Evolutionary conservation across 164 flowering plant genomes (phyloP), one percentile per base, ranked within the genome.

Genomic region (Kalanchoe fedtschenkoi): DNA sequence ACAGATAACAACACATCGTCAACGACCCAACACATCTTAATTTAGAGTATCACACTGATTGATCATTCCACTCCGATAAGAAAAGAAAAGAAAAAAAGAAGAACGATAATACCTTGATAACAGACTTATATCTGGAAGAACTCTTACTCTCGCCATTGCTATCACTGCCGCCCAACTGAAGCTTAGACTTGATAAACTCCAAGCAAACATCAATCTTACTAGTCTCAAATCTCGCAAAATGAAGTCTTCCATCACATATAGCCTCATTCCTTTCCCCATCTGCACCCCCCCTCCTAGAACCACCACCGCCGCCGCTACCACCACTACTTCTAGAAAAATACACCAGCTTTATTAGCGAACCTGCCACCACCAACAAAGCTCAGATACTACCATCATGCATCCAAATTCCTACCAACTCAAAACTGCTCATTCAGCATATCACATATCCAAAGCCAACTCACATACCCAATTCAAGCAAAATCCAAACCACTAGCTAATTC

Each of bases 181-280:
- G 66, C 56, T 75, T 75, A 32, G 77, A 68, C 6, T 51, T 61
- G 58, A 85, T 75, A 60, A 83, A 85, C 32, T 83, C 80, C 51
- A 85, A 4, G 69, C 88, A 85, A 16, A 83, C 86, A 62, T 70
- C 43, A 7, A 85, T 83, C 64, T 85, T 83, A 71, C 74, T 71
- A 1, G 88, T 85, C 73, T 85, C 86, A 67, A 85, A 85, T 63
- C 71, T 83, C 4, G 78, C 71, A 70, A 85, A 85, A 71, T 77
- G 77, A 15, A 85, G 86, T 68, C 67, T 83, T 32, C 86, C 88
- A 43, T 62, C 54, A 32, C 72, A 62, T 38, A 71, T 55, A 39
- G 64, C 68, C 63, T 41, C 33, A 6, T 61, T 47, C 8, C 28
- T 35, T 17, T 37, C 65, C 9, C 70, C 66, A 71, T 43, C 62